These are phyloP conservation scores for Croton laevigatus DNA, from an alignment of 441 rosid genomes.

Conservation along the genomic window DNA sequence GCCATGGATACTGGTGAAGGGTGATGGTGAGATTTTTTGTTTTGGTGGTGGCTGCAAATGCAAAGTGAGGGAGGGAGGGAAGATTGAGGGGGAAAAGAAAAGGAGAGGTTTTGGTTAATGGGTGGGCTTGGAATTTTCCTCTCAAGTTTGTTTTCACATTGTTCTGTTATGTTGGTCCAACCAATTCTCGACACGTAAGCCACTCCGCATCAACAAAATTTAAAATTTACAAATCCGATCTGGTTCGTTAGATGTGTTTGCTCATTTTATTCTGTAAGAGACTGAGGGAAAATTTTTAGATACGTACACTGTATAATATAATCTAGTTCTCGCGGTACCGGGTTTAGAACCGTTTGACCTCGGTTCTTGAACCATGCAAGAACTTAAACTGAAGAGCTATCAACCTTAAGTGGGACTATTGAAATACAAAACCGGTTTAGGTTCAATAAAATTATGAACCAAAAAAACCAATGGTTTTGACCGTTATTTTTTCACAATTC, in stretches of 20 bases:
- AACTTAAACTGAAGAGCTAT: no score
- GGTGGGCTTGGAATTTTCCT: background rate
- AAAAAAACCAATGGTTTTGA: no score
- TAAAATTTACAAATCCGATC: background rate
- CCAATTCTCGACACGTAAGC: background rate
- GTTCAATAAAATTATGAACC: no score
- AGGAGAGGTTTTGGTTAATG: conserved; percentile 8
- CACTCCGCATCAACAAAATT: background rate
- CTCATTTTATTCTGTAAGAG: no score
- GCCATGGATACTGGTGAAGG: background rate
- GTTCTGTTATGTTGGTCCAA: background rate
- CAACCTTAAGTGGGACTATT: no score
- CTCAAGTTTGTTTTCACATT: background rate
- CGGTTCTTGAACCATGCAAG: no score
- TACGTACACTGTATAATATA: no score
- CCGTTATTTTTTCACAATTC: no score
- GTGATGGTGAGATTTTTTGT: background rate
- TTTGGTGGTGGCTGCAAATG: conserved; percentile 13
- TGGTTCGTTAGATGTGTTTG: background rate
- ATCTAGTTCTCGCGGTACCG: no score
- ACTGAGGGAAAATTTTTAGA: no score
- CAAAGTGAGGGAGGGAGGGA: conserved; percentile 15
- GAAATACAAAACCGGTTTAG: no score
- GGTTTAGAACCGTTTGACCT: no score
- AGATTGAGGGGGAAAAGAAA: background rate